Conservation (phyloP, 805 yeast genomes). For the Nakazawaea laoshanensis region DNA sequence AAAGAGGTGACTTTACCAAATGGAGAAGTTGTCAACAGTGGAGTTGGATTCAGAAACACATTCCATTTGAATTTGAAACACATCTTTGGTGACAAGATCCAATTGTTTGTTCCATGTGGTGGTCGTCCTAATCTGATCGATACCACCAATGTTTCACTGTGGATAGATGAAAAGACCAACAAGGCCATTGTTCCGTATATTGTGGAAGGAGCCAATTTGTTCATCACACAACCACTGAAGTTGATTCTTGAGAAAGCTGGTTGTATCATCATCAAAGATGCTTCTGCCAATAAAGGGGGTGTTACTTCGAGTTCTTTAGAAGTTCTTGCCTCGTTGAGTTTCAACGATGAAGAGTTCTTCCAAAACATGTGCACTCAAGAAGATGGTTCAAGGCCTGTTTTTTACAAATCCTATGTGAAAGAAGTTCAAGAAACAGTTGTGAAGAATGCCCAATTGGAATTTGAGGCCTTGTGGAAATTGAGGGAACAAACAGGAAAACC, state of each 20-base stretch:
- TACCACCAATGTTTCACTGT: conserved; percentile 64
- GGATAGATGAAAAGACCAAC: conserved; percentile 71
- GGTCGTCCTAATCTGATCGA: conserved; percentile 97
- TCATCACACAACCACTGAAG: conserved; percentile 92
- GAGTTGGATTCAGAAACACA: conserved; percentile 82
- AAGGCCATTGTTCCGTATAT: conserved; percentile 74
- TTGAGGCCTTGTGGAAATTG: conserved; percentile 79
- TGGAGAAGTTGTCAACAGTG: conserved; percentile 70
- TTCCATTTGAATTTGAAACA: conserved; percentile 74
- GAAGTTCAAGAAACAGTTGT: conserved; percentile 75
- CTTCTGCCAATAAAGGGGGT: conserved; percentile 97
- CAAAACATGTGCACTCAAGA: conserved; percentile 65
- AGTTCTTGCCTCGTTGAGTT: conserved; percentile 88
- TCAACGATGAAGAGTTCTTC: conserved; percentile 78
- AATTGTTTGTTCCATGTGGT: conserved; percentile 95
- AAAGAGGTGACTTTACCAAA: conserved; percentile 68
- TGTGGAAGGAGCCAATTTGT: conserved; percentile 96
- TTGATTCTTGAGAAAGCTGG: conserved; percentile 81
- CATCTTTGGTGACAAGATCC: conserved; percentile 54
- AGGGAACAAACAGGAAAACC: conserved; percentile 57
- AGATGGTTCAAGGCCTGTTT: conserved; percentile 50
- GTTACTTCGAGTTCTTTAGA: conserved; percentile 95
- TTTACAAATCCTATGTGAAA: conserved; percentile 76
- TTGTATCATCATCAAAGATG: conserved; percentile 83
- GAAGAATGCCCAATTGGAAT: conserved; percentile 75